These are phyloP conservation scores for Rostrohypoxylon terebratum DNA, from an alignment of 495 filamentous ascomycete genomes.

Conservation along the genomic window DNA sequence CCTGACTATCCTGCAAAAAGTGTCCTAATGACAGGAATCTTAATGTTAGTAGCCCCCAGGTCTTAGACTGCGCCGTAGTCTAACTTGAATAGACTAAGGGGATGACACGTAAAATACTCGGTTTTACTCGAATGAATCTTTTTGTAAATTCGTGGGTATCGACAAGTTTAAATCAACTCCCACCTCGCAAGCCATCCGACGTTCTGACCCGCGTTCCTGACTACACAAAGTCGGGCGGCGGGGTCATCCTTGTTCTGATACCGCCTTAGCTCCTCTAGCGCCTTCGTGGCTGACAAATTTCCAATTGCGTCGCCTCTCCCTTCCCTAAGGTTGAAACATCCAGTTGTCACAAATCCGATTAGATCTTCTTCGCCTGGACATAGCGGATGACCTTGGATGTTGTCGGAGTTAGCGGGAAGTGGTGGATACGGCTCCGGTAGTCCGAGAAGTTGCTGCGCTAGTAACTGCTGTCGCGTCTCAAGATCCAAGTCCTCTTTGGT, in stretches of 20 bases:
- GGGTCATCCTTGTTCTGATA: constrained; percentile 51
- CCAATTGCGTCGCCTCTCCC: constrained; percentile 83
- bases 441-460: constrained; percentile 65
- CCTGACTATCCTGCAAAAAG: neutral
- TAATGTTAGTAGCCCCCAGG: neutral
- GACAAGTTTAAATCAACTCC: constrained; percentile 69
- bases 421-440: constrained; percentile 46
- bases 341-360: constrained; percentile 91
- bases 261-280: constrained; percentile 53
- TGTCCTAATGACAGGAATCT: neutral
- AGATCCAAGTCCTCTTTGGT: constrained; percentile 39
- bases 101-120: neutral
- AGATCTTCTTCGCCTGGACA: constrained; percentile 81
- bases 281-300: constrained; percentile 71
- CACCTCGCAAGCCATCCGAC: constrained; percentile 84
- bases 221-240: constrained; percentile 73
- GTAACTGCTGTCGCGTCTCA: constrained; percentile 60
- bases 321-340: constrained; percentile 82
- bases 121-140: neutral
- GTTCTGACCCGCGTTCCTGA: constrained; percentile 80
- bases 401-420: constrained; percentile 46
- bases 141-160: constrained; percentile 13
- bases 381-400: constrained; percentile 66
- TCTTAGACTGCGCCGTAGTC: neutral
- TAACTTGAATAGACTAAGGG: neutral